Conservation (phyloP, 331 rosid genomes). For the Phaseolus coccineus region DNA sequence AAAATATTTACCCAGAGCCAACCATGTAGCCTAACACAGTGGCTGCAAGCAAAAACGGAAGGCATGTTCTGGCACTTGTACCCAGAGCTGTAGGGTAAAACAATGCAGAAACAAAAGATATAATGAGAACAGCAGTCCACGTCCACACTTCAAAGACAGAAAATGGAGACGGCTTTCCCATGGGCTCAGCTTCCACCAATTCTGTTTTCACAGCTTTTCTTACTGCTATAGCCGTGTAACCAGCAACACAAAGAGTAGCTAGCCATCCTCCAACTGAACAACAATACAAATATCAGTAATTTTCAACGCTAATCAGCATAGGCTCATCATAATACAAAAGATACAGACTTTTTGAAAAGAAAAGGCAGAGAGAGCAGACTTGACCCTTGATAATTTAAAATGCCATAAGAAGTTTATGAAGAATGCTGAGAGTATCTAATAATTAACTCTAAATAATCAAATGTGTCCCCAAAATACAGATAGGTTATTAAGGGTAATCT, state of each 20-base stretch:
- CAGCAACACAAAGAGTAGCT: conserved; percentile 88
- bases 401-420: neutral
- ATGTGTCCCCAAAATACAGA: neutral
- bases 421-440: neutral
- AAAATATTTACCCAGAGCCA: conserved; percentile 81
- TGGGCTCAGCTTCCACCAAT: conserved; percentile 89
- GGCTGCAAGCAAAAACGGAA: conserved; percentile 93
- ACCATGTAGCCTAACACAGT: conserved; percentile 89
- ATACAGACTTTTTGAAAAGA: no score
- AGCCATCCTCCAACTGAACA: conserved; percentile 93
- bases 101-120: conserved; percentile 74
- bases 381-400: neutral
- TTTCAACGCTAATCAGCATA: neutral
- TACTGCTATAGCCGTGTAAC: conserved; percentile 80
- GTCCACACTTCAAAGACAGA: conserved; percentile 75
- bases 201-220: conserved; percentile 87
- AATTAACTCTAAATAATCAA: neutral
- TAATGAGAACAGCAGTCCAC: conserved; percentile 72
- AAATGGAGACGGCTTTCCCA: conserved; percentile 88
- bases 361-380: neutral
- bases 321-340: conserved; percentile 8
- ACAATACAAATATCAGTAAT: conserved; percentile 31
- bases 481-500: neutral
- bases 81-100: conserved; percentile 75
- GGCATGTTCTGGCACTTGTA: conserved; percentile 87